These are phyloP conservation scores for Podila clonocystis DNA, from an alignment of 192 early-diverging fungal genomes.

Conservation along the genomic window DNA sequence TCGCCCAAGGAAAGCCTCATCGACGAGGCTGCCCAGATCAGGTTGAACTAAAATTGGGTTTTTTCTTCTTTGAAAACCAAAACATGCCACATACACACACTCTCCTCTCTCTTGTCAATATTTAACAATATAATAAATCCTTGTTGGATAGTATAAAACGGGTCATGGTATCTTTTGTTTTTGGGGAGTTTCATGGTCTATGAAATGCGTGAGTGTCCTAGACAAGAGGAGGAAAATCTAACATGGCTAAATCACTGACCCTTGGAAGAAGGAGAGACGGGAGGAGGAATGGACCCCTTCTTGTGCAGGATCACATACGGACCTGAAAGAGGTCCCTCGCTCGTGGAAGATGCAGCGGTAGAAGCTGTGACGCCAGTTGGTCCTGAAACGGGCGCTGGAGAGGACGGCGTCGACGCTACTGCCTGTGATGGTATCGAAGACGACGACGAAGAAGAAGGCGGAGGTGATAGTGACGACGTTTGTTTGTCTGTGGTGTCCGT, in stretches of 20 bases:
- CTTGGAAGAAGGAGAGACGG: too few relatives aligned
- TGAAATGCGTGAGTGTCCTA: too few relatives aligned
- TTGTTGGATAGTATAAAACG: too few relatives aligned
- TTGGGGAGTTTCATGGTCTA: too few relatives aligned
- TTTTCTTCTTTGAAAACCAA: not conserved
- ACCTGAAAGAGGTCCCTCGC: constrained; percentile 14
- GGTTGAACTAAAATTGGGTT: constrained; percentile 4
- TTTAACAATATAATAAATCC: too few relatives aligned
- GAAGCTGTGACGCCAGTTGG: not conserved
- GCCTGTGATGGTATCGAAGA: not conserved
- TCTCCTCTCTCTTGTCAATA: not conserved
- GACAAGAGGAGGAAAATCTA: too few relatives aligned
- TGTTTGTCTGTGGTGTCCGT: too few relatives aligned
- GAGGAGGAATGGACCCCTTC: constrained; percentile 11
- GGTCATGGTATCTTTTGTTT: too few relatives aligned
- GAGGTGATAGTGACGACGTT: not conserved
- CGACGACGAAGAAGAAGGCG: not conserved
- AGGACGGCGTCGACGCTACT: not conserved
- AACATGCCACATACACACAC: not conserved
- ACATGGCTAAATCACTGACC: too few relatives aligned
- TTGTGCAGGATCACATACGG: constrained; percentile 31
- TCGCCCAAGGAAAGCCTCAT: not conserved
- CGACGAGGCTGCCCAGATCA: constrained; percentile 25
- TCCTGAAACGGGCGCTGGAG: not conserved
- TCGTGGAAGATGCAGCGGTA: not conserved